phyloP scores from a whole-genome alignment of 139 green algal species.

The Volvox reticuliferus region DNA sequence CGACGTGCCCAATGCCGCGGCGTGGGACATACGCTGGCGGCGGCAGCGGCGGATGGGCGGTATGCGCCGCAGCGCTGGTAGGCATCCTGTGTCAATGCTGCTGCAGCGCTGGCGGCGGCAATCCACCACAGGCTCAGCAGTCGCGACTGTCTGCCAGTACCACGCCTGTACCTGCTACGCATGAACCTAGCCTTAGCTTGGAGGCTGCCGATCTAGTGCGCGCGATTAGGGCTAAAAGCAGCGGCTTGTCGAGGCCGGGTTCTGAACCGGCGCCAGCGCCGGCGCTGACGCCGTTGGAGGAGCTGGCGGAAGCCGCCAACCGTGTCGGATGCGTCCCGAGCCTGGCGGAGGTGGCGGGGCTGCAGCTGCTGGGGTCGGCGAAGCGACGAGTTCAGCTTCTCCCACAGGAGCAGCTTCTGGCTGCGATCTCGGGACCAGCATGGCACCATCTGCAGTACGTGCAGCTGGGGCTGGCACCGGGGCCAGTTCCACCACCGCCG shows the following conservation, averaged over 20 bases:
- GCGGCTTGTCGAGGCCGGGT: not conserved
- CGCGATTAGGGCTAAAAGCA: not conserved
- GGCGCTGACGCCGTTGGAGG: not conserved
- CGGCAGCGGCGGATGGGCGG: not conserved
- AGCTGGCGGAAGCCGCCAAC: not conserved
- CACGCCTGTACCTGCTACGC: not conserved
- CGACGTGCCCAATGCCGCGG: not conserved
- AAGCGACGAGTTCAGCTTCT: slow-evolving; percentile 1
- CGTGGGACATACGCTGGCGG: not conserved
- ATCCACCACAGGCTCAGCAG: not conserved
- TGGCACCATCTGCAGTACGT: slow-evolving; percentile 38
- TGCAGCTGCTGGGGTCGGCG: slow-evolving; percentile 22
- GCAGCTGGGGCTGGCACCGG: slow-evolving; percentile 7
- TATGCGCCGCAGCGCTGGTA: slow-evolving; percentile 31
- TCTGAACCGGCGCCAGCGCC: not conserved
- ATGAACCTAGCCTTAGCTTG: not conserved
- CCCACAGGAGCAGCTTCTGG: not conserved
- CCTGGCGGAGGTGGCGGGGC: not conserved
- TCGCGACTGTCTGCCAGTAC: not conserved
- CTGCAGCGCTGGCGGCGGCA: slow-evolving; percentile 2
- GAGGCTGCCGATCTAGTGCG: not conserved
- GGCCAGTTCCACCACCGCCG: not conserved
- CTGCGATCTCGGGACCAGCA: not conserved
- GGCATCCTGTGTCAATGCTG: not conserved
- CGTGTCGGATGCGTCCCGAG: no score